phyloP scores from a whole-genome alignment of 2,329 filamentous ascomycete species.

The Trichoderma hamatum region DNA sequence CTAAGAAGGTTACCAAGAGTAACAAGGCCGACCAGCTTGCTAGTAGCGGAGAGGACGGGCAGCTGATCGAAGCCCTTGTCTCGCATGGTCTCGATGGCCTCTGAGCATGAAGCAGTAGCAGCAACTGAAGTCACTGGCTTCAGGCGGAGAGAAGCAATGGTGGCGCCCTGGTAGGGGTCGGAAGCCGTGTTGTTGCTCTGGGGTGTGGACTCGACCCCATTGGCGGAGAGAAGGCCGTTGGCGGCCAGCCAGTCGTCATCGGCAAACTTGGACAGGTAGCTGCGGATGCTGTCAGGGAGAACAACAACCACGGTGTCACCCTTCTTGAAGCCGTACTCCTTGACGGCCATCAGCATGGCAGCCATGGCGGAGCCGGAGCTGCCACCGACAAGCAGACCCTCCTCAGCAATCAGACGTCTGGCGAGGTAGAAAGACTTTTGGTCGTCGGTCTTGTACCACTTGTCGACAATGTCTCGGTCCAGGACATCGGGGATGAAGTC shows the following conservation, averaged over 20 bases:
- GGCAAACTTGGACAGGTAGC: constrained; percentile 97
- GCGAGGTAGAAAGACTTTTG: constrained; percentile 87
- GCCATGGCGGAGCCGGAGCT: constrained; percentile 92
- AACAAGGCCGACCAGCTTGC: constrained; percentile 83
- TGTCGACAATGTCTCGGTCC: constrained; percentile 76
- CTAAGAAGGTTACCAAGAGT: constrained; percentile 93
- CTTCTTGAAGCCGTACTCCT: constrained; percentile 75
- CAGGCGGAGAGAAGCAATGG: constrained; percentile 78
- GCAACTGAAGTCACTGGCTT: constrained; percentile 91
- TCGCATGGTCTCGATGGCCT: constrained; percentile 96
- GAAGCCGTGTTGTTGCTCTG: constrained; percentile 45
- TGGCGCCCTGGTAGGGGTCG: constrained; percentile 77
- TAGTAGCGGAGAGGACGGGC: constrained; percentile 75
- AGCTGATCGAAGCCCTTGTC: constrained; percentile 98
- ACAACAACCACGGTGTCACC: constrained; percentile 89
- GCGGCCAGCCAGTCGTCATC: constrained; percentile 99
- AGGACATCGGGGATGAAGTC: constrained; percentile 97
- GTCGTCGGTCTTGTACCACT: constrained; percentile 99
- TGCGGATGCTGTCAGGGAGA: constrained; percentile 93
- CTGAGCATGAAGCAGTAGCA: constrained; percentile 70
- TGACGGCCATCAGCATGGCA: constrained; percentile 74
- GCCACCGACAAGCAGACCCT: constrained; percentile 90
- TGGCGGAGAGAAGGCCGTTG: constrained; percentile 76
- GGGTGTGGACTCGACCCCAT: constrained; percentile 53
- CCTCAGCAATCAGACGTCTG: constrained; percentile 88